A percentile compares a stretch with the other conserved stretches of the same genome.
Conservation (phyloP, 495 filamentous ascomycete species). For the Alectoria sarmentosa region DNA sequence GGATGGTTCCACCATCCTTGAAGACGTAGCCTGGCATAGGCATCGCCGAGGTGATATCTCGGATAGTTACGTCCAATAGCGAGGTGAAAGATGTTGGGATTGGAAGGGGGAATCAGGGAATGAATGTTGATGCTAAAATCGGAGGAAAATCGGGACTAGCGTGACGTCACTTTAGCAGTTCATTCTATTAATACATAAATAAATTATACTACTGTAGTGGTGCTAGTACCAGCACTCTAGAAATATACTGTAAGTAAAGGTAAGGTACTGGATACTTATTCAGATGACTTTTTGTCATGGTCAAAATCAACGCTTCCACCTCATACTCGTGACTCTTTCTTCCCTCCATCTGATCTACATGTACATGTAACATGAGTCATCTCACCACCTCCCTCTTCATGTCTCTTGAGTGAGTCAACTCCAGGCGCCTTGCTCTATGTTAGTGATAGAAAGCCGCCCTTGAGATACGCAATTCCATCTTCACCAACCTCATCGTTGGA, state of each 20-base stretch:
- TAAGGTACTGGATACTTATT: too few relatives aligned
- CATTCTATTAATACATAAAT: neutral
- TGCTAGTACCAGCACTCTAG: too few relatives aligned
- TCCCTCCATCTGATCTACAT: neutral
- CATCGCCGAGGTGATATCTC: constrained; percentile 5
- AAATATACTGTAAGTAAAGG: too few relatives aligned
- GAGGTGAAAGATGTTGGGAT: neutral
- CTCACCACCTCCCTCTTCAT: neutral
- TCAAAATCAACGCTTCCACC: too few relatives aligned
- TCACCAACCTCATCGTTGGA: neutral
- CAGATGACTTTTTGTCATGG: too few relatives aligned
- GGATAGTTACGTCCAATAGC: neutral
- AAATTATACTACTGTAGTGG: neutral
- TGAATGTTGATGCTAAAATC: neutral
- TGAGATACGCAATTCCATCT: neutral
- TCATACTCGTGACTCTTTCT: neutral
- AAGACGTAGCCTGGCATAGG: constrained; percentile 30
- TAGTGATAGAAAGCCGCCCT: neutral
- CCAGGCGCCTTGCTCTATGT: neutral
- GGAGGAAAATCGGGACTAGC: neutral
- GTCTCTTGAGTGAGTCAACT: neutral
- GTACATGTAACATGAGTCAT: neutral
- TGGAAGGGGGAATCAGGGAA: too few relatives aligned
- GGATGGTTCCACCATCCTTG: constrained; percentile 27
- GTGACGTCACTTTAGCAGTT: neutral